Percentiles rank a stretch among this genome's conserved stretches.
phyloP scores from a whole-genome alignment of 2,329 filamentous ascomycete genomes.

The Pseudocercospora macadamiae region DNA sequence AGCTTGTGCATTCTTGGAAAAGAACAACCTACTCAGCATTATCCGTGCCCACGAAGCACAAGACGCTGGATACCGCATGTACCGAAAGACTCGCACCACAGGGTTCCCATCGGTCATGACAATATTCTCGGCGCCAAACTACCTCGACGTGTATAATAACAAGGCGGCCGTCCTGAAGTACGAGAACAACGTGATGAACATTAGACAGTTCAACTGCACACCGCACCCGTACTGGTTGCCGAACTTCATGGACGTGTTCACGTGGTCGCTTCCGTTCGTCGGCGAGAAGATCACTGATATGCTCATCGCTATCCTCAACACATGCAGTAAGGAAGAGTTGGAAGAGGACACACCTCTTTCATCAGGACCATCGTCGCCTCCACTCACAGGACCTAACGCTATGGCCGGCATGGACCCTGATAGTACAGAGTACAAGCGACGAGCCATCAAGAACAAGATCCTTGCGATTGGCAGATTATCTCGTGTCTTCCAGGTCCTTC shows the following conservation, averaged over 20 bases:
- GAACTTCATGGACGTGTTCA: conserved; percentile 99
- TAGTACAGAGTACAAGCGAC: conserved; percentile 88
- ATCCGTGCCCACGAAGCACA: conserved; percentile 98
- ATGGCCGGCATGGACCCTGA: conserved; percentile 68
- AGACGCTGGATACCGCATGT: conserved; percentile 98
- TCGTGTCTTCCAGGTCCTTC: conserved; percentile 95
- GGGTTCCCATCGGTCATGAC: conserved; percentile 99
- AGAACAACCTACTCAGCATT: conserved; percentile 96
- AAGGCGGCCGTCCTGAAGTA: conserved; percentile 99
- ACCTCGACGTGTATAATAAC: conserved; percentile 99
- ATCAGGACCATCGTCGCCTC: conserved; percentile 73
- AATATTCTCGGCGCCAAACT: conserved; percentile 98
- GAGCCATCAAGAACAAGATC: conserved; percentile 99
- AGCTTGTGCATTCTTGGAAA: conserved; percentile 95
- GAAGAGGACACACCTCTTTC: conserved; percentile 82
- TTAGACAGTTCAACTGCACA: conserved; percentile 98
- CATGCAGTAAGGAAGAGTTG: conserved; percentile 96
- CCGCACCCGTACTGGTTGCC: conserved; percentile 99
- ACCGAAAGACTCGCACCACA: conserved; percentile 95
- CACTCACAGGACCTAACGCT: conserved; percentile 52
- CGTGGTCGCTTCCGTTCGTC: conserved; percentile 98
- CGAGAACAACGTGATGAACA: conserved; percentile 99
- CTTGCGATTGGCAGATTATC: conserved; percentile 94
- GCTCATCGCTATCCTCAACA: conserved; percentile 97
- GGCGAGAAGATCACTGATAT: conserved; percentile 99